These are phyloP conservation scores for Handroanthus guayacan DNA, from an alignment of 257 asterid species.

Conservation along the genomic window DNA sequence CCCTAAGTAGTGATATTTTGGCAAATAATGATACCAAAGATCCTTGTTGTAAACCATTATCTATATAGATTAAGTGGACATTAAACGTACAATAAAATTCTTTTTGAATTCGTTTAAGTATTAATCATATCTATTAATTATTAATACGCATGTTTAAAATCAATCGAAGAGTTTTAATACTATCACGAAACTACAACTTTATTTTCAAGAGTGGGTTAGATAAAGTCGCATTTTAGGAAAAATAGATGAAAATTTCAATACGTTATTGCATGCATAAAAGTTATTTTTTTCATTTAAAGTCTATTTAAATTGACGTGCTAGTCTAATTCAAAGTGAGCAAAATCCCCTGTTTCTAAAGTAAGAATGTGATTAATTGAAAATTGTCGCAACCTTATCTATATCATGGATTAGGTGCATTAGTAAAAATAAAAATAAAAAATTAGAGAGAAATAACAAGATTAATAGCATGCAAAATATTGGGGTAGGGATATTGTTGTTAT, in stretches of 20 bases:
- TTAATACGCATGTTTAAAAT: not conserved
- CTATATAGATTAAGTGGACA: not conserved
- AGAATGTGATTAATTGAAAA: too few species aligned
- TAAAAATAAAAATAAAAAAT: not conserved
- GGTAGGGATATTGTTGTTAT: not conserved
- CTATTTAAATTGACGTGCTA: not conserved
- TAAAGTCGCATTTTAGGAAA: slow-evolving; percentile 8
- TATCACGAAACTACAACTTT: slow-evolving; percentile 1
- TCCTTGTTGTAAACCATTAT: slow-evolving; percentile 28
- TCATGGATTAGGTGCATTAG: not conserved
- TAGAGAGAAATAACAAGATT: not conserved
- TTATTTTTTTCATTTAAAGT: not conserved
- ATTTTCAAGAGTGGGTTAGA: slow-evolving; percentile 31
- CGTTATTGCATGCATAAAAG: slow-evolving; percentile 5
- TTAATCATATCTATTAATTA: not conserved
- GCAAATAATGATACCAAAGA: not conserved
- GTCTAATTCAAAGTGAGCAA: not conserved
- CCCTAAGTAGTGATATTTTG: not conserved
- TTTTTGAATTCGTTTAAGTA: not conserved
- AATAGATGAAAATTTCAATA: slow-evolving; percentile 23
- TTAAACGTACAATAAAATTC: not conserved
- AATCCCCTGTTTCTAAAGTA: too few species aligned
- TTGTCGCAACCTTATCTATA: slow-evolving; percentile 3
- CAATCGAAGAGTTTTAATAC: not conserved
- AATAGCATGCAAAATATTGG: not conserved